Conservation (phyloP, 148 eudicot species). For the Silene latifolia region DNA sequence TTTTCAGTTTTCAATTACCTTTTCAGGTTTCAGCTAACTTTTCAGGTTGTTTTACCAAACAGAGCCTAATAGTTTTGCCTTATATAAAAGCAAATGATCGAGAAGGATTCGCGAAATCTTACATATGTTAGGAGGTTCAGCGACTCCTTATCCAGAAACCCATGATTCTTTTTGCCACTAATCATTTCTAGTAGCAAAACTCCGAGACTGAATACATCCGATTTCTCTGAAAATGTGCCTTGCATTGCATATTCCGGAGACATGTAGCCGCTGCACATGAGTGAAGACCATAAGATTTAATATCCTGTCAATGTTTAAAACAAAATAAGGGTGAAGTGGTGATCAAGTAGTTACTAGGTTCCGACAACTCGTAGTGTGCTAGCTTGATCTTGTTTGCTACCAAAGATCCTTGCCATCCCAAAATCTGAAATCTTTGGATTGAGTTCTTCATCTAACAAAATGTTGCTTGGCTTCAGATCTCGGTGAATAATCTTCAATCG, state of each 20-base stretch:
- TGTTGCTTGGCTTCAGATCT: slow-evolving; percentile 44
- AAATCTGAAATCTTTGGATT: slow-evolving; percentile 53
- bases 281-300: background rate
- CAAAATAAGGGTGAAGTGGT: background rate
- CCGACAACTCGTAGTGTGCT: slow-evolving; percentile 53
- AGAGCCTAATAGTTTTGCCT: too few species aligned
- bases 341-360: slow-evolving; percentile 45
- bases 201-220: slow-evolving; percentile 37
- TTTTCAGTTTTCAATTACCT: too few species aligned
- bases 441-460: slow-evolving; percentile 39
- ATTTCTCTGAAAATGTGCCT: slow-evolving; percentile 36
- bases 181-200: slow-evolving; percentile 36
- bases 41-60: too few species aligned
- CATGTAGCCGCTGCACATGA: slow-evolving; percentile 28
- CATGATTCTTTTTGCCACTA: slow-evolving; percentile 29
- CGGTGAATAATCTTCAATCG: slow-evolving; percentile 41
- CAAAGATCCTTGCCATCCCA: slow-evolving; percentile 57
- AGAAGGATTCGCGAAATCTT: slow-evolving; percentile 10
- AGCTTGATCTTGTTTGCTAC: slow-evolving; percentile 44
- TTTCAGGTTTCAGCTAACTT: too few species aligned
- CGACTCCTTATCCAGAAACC: slow-evolving; percentile 14
- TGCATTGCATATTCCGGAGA: slow-evolving; percentile 34
- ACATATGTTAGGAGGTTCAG: slow-evolving; percentile 27
- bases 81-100: background rate
- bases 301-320: too few species aligned